Percentiles rank a stretch among this genome's conserved stretches.
Conservation (phyloP, 208 protist species). For the Trypanosoma grayi region DNA sequence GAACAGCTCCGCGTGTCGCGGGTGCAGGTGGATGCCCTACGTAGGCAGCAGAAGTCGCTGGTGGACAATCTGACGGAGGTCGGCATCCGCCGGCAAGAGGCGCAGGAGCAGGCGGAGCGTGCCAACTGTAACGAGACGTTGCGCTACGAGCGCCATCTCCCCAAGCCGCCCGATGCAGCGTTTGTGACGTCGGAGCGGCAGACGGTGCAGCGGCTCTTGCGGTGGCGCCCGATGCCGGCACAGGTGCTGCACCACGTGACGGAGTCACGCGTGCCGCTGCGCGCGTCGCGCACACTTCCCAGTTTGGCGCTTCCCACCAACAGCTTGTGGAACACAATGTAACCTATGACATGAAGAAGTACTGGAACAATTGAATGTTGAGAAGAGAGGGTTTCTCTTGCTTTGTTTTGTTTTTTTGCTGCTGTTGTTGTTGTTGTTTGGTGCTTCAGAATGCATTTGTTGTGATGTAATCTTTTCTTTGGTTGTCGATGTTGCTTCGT, state of each 20-base stretch:
- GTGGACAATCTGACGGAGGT: constrained; percentile 86
- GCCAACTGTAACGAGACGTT: constrained; percentile 34
- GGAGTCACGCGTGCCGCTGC: constrained; percentile 29
- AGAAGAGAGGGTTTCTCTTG: neutral
- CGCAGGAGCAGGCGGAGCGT: constrained; percentile 41
- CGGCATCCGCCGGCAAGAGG: constrained; percentile 51
- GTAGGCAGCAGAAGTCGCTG: constrained; percentile 70
- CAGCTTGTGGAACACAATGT: neutral
- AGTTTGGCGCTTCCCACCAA: constrained; percentile 16
- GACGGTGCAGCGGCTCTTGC: constrained; percentile 66
- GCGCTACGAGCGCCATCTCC: constrained; percentile 41
- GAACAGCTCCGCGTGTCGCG: constrained; percentile 50
- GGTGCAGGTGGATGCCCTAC: constrained; percentile 59
- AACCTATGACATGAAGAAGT: neutral
- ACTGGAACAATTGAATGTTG: no score
- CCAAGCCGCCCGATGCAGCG: constrained; percentile 9
- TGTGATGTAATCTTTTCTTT: no score
- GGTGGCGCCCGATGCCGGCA: constrained; percentile 77
- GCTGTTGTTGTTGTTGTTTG: no score
- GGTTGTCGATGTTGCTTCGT: no score
- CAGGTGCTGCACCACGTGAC: constrained; percentile 32
- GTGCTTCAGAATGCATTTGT: no score
- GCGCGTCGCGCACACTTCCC: constrained; percentile 39
- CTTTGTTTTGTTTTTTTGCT: neutral
- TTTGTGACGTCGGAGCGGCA: constrained; percentile 48